phyloP scores from a whole-genome alignment of 768 basidiomycete genomes.

The Macrolepiota dolichaula region DNA sequence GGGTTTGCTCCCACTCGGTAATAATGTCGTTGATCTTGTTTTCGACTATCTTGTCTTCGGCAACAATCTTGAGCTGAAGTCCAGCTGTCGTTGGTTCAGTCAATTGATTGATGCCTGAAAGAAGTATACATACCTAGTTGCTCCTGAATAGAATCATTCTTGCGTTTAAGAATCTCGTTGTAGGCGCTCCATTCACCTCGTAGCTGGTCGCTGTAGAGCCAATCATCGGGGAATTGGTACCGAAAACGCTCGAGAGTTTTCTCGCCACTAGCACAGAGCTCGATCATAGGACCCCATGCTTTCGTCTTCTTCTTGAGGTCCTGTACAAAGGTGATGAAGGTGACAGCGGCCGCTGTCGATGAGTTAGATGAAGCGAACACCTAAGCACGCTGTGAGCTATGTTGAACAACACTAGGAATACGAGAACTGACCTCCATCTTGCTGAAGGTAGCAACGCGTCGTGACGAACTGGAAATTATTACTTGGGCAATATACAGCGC shows the following conservation, averaged over 20 bases:
- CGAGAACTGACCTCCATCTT: slow-evolving; percentile 39
- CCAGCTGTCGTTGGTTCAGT: slow-evolving; percentile 56
- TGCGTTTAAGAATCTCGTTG: slow-evolving; percentile 95
- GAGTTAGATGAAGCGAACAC: slow-evolving; percentile 76
- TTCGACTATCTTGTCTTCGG: slow-evolving; percentile 97
- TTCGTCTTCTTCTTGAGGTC: slow-evolving; percentile 97
- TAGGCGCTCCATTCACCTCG: slow-evolving; percentile 98
- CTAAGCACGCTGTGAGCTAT: slow-evolving; percentile 27
- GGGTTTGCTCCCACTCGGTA: slow-evolving; percentile 91
- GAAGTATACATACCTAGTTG: slow-evolving; percentile 74
- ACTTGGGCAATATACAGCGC: slow-evolving; percentile 11
- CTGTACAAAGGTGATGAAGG: slow-evolving; percentile 99
- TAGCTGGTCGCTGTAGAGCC: slow-evolving; percentile 98
- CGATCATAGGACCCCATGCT: slow-evolving; percentile 96
- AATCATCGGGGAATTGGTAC: slow-evolving; percentile 95
- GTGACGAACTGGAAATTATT: slow-evolving; percentile 18
- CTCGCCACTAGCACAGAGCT: slow-evolving; percentile 91
- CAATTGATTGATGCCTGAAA: background rate
- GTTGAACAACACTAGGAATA: background rate
- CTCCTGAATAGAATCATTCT: slow-evolving; percentile 98
- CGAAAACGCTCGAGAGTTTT: slow-evolving; percentile 96
- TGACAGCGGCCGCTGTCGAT: slow-evolving; percentile 96
- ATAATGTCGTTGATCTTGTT: slow-evolving; percentile 92
- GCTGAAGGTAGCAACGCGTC: slow-evolving; percentile 34
- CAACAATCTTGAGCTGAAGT: slow-evolving; percentile 98